These are phyloP conservation scores for Macadamia tetraphylla DNA, from an alignment of 164 flowering plant genomes.

Conservation along the genomic window DNA sequence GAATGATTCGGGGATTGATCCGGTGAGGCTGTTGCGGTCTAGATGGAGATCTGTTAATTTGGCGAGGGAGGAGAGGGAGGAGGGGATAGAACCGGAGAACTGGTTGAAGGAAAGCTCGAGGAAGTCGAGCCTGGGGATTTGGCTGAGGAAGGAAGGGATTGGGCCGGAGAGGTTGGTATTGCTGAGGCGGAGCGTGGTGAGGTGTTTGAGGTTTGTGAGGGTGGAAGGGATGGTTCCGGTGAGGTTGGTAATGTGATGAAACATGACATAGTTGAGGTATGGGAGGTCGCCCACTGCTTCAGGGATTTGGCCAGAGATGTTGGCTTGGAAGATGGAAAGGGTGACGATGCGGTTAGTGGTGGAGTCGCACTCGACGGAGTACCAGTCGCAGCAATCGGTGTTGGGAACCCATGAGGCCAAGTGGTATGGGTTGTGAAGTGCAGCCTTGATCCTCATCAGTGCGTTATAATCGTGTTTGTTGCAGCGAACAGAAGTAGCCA, in stretches of 20 bases:
- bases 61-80: conserved; percentile 30
- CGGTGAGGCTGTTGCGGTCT: conserved; percentile 57
- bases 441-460: conserved; percentile 54
- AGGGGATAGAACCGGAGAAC: conserved; percentile 58
- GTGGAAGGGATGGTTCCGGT: conserved; percentile 54
- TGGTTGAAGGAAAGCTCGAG: conserved; percentile 57
- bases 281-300: conserved; percentile 53
- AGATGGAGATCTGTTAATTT: conserved; percentile 37
- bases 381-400: conserved; percentile 68
- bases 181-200: conserved; percentile 36
- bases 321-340: conserved; percentile 37
- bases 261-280: conserved; percentile 39
- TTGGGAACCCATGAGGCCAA: conserved; percentile 51
- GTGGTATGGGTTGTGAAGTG: conserved; percentile 49
- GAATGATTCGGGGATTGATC: conserved; percentile 52
- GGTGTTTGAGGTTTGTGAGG: conserved; percentile 51
- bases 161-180: conserved; percentile 54
- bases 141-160: conserved; percentile 48
- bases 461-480: conserved; percentile 57
- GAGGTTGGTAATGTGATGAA: conserved; percentile 47
- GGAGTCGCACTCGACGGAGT: conserved; percentile 41
- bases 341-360: conserved; percentile 42
- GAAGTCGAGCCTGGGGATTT: conserved; percentile 31
- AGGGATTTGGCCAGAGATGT: conserved; percentile 54
- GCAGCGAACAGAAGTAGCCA: conserved; percentile 30